Evolutionary conservation across 2,329 filamentous ascomycete species (phyloP), one percentile per base, ranked within the genome.

Genomic region (Alternaria ethzedia): DNA sequence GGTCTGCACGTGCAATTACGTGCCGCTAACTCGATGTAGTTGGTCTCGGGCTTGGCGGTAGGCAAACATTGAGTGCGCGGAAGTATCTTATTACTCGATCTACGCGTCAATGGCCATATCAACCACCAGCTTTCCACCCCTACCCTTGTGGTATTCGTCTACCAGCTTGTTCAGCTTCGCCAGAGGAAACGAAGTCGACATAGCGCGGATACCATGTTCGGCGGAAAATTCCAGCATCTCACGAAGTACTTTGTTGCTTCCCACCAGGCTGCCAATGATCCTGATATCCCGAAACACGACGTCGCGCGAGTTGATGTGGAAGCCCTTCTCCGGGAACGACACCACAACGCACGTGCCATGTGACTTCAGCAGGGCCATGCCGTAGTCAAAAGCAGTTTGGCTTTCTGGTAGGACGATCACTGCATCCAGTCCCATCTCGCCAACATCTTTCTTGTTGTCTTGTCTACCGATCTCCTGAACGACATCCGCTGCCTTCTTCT

Each of bases 381-480:
- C 83, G 56, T 83, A 85, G 61, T 85, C 82, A 65, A 85, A 85
- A 0, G 80, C 83, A 10, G 71, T 73, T 66, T 85, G 83, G 44
- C 78, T 82, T 64, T 85, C 83, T 0, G 83, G 82, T 20, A 85
- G 70, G 11, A 84, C 79, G 30, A 85, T 78, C 13, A 83, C 81
- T 1, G 82, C 81, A 66, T 85, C 83, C 17, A 84, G 68, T 0
- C 83, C 84, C 76, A 81, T 82, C 50, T 84, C 80, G 4, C 70
- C 78, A 7, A 67, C 63, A 6, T 80, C 71, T 4, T 59, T 67
- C 65, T 75, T 77, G 26, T 69, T 73, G 57, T 82, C 80, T 57
- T 80, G 76, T n/a, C 59, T 50, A 1, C 81, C 82, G 1, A 83
- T 55, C 17, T 75, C 59, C 32, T 70, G 70, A 6, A 77, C 74